These are phyloP conservation scores for Thoreauomyces humboldtii DNA, from an alignment of 192 early-diverging fungal species.

Conservation along the genomic window DNA sequence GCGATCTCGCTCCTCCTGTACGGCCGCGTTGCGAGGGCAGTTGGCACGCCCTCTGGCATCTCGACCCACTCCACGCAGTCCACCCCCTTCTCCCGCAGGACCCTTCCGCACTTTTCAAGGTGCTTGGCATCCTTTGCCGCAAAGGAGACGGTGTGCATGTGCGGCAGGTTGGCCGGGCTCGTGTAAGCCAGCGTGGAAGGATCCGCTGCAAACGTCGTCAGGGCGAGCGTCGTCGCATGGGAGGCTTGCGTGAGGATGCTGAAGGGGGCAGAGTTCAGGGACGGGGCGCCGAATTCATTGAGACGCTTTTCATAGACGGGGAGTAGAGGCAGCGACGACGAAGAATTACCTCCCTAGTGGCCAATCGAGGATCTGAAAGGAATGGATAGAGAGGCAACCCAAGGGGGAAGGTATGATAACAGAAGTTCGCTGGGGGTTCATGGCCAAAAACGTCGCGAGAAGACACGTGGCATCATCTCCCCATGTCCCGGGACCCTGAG, in stretches of 20 bases:
- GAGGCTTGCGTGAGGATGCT: constrained; percentile 71
- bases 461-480: neutral
- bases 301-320: no score
- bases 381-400: neutral
- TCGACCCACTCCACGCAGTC: constrained; percentile 17
- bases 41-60: constrained; percentile 23
- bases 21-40: constrained; percentile 24
- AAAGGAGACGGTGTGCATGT: constrained; percentile 75
- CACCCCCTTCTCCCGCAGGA: constrained; percentile 2
- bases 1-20: constrained; percentile 9
- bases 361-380: neutral
- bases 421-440: neutral
- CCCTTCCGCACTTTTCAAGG: neutral
- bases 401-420: neutral
- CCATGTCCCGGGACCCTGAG: neutral
- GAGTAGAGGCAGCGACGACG: no score
- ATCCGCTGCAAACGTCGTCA: constrained; percentile 58
- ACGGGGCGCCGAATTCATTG: no score
- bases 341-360: neutral
- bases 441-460: neutral
- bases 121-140: constrained; percentile 45
- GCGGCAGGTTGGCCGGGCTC: constrained; percentile 49
- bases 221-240: constrained; percentile 69
- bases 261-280: no score
- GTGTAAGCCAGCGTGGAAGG: constrained; percentile 61